Evolutionary conservation across 768 basidiomycete genomes (phyloP).

Genomic region (Amylocystis lapponica): DNA sequence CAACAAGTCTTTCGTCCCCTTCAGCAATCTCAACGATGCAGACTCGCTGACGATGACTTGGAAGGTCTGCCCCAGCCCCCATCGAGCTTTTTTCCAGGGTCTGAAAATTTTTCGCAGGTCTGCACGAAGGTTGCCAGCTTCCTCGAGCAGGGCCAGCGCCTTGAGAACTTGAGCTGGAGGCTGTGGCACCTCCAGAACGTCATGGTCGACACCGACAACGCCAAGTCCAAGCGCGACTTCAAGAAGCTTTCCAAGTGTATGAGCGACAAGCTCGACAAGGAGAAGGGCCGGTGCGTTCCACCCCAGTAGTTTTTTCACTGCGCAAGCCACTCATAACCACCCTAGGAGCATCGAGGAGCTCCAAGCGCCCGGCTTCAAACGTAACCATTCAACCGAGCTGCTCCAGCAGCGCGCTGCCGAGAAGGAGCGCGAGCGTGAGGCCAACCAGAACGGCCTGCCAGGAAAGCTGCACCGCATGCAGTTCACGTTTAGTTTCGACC

Average conservation of each 20-base stretch:
- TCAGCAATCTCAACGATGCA: constrained; percentile 80
- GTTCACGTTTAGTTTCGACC: constrained; percentile 83
- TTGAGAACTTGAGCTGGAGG: constrained; percentile 90
- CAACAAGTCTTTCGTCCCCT: constrained; percentile 93
- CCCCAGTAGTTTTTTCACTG: background rate
- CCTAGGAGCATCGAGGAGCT: constrained; percentile 78
- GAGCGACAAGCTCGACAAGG: constrained; percentile 90
- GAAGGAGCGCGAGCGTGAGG: constrained; percentile 73
- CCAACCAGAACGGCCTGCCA: constrained; percentile 50
- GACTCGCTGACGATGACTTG: constrained; percentile 87
- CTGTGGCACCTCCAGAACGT: constrained; percentile 90
- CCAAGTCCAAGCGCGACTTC: constrained; percentile 84
- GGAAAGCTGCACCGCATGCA: constrained; percentile 86
- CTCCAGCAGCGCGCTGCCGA: constrained; percentile 77
- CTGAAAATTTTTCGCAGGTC: constrained; percentile 40
- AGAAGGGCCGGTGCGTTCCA: constrained; percentile 74
- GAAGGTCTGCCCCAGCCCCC: constrained; percentile 51
- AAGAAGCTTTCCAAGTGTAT: constrained; percentile 83
- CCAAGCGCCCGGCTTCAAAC: constrained; percentile 76
- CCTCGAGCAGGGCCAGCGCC: constrained; percentile 86
- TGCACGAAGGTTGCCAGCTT: constrained; percentile 88
- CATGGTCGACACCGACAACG: constrained; percentile 88
- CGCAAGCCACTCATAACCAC: constrained; percentile 2
- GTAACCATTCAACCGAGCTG: constrained; percentile 73
- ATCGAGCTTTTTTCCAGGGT: constrained; percentile 1